Evolutionary conservation across 352 stramenopile species (phyloP).

Genomic region (Globisporangium middletonii): DNA sequence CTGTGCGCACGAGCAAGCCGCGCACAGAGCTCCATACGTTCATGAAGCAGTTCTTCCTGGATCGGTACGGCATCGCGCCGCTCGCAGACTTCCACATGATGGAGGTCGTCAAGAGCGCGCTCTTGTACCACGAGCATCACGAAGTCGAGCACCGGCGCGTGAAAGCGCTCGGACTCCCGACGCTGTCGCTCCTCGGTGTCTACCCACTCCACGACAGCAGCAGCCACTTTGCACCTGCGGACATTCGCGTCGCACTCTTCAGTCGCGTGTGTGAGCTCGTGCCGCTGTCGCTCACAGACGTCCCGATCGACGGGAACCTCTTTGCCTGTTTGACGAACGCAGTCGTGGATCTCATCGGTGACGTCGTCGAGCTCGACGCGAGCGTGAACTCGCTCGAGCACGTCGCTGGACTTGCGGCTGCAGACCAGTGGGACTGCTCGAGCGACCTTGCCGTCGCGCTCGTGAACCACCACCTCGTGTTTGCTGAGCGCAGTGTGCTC

Average conservation of each 20-base stretch:
- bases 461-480: conserved; percentile 33
- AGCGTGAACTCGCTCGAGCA: conserved; percentile 24
- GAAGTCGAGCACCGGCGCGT: conserved; percentile 19
- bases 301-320: conserved; percentile 23
- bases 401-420: conserved; percentile 17
- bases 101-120: conserved; percentile 55
- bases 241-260: conserved; percentile 51
- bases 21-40: conserved; percentile 34
- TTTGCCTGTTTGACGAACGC: conserved; percentile 34
- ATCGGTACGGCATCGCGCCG: conserved; percentile 42
- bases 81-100: conserved; percentile 69
- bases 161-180: conserved; percentile 9
- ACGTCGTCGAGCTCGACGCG: conserved; percentile 55
- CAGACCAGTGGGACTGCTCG: conserved; percentile 29
- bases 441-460: conserved; percentile 25
- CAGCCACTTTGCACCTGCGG: conserved; percentile 13
- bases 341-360: conserved; percentile 51
- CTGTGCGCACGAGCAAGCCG: conserved; percentile 18
- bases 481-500: conserved; percentile 17
- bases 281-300: conserved; percentile 23
- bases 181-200: conserved; percentile 1
- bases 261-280: conserved; percentile 50
- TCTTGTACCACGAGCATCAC: conserved; percentile 48
- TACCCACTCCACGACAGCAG: conserved; percentile 3
- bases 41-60: conserved; percentile 54